Conservation (phyloP, 2,329 filamentous ascomycete species). For the Hawksworthiomyces lignivorus region DNA sequence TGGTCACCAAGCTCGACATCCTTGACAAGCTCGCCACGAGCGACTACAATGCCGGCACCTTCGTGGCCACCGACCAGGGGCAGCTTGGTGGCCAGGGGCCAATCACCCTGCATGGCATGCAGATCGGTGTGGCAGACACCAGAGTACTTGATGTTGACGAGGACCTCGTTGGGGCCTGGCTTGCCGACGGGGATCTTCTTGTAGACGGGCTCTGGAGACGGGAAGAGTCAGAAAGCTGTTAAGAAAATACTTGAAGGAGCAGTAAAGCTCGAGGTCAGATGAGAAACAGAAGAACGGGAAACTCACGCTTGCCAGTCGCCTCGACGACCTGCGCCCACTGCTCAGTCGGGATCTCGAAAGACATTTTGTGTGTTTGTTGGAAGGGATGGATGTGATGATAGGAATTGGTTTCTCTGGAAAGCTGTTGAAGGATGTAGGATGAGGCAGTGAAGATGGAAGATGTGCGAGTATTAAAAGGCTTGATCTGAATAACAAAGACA, state of each 20-base stretch:
- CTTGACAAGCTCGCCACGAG: conserved; percentile 64
- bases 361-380: conserved; percentile 25
- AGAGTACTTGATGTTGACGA: conserved; percentile 26
- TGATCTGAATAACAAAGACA: conserved; percentile 1
- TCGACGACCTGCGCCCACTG: conserved; percentile 93
- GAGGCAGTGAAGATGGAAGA: too few relatives aligned
- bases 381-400: conserved; percentile 3
- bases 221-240: conserved; percentile 5
- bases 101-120: conserved; percentile 19
- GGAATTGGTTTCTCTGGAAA: not conserved
- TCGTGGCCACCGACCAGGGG: conserved; percentile 52
- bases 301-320: conserved; percentile 64
- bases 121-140: conserved; percentile 26
- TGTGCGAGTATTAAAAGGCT: conserved; percentile 3
- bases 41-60: conserved; percentile 78
- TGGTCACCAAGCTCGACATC: conserved; percentile 77
- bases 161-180: conserved; percentile 29
- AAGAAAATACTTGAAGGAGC: too few relatives aligned
- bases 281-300: conserved; percentile 11
- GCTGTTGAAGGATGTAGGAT: too few relatives aligned
- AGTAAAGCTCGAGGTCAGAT: too few relatives aligned
- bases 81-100: conserved; percentile 21
- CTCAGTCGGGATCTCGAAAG: conserved; percentile 58
- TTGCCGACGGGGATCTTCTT: conserved; percentile 68
- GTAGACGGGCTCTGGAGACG: conserved; percentile 51